Conservation (phyloP, 1,284 basidiomycete genomes). For the Rhizoctonia solani region DNA sequence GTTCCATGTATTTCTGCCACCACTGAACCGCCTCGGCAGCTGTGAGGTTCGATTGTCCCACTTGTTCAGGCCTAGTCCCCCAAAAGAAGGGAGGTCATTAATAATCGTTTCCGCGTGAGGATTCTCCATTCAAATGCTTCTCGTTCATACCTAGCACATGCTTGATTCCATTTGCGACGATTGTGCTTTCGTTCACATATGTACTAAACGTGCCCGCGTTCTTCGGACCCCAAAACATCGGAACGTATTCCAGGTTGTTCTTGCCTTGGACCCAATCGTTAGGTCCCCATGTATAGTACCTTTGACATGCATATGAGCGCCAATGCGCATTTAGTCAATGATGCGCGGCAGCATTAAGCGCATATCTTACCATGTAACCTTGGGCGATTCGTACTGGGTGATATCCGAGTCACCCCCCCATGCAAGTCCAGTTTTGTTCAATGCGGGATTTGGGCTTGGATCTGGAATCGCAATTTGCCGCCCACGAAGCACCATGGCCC, state of each 20-base stretch:
- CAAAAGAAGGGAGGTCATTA: too few relatives aligned
- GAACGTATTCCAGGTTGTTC: conserved; percentile 43
- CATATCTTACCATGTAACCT: conserved; percentile 24
- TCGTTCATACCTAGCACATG: conserved; percentile 49
- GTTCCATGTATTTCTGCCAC: conserved; percentile 42
- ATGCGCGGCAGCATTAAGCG: too few relatives aligned
- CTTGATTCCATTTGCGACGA: conserved; percentile 42
- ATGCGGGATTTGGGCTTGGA: background rate
- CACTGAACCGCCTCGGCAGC: conserved; percentile 42
- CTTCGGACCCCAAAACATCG: conserved; percentile 48
- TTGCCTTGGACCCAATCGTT: conserved; percentile 29
- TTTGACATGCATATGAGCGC: background rate
- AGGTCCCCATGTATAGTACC: conserved; percentile 38
- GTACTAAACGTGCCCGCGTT: conserved; percentile 44
- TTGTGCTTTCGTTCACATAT: conserved; percentile 45
- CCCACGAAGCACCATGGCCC: background rate
- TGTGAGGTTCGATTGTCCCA: conserved; percentile 25
- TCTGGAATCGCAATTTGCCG: conserved; percentile 10
- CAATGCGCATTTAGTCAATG: background rate
- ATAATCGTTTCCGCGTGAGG: too few relatives aligned
- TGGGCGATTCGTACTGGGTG: conserved; percentile 24
- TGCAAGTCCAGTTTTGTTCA: conserved; percentile 29
- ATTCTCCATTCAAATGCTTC: too few relatives aligned
- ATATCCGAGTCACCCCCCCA: conserved; percentile 33
- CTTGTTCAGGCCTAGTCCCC: conserved; percentile 10